These are phyloP conservation scores for Dalechampia spathulata DNA, from an alignment of 441 rosid species.

Conservation along the genomic window DNA sequence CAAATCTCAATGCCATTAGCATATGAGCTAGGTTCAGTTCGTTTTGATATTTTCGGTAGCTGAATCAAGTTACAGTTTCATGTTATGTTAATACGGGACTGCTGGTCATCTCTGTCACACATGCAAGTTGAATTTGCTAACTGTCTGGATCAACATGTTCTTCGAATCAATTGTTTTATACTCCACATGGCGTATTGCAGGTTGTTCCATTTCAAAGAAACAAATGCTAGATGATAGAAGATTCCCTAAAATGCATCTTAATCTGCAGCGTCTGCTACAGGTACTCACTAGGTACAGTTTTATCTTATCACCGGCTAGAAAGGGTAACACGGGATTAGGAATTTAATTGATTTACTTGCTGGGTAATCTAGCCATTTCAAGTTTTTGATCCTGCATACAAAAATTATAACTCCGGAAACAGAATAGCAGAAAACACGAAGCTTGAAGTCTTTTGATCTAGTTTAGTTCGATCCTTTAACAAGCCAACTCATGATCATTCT, in stretches of 20 bases:
- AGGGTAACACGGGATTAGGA: neutral
- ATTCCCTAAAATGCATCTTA: constrained; percentile 89
- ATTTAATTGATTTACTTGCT: too few relatives aligned
- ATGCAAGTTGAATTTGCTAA: too few relatives aligned
- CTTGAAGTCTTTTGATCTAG: constrained; percentile 2
- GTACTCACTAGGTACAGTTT: constrained; percentile 27
- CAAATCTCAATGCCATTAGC: too few relatives aligned
- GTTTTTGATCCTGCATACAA: neutral
- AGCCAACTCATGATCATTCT: too few relatives aligned
- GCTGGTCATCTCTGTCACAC: too few relatives aligned
- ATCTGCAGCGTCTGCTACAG: constrained; percentile 90
- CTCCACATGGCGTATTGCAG: constrained; percentile 41
- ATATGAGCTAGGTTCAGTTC: too few relatives aligned
- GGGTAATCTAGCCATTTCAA: too few relatives aligned
- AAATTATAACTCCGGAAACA: neutral
- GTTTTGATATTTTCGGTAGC: too few relatives aligned
- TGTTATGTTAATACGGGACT: too few relatives aligned
- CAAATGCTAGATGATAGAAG: constrained; percentile 90
- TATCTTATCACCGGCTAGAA: neutral
- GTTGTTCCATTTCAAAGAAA: constrained; percentile 82
- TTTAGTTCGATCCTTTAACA: constrained; percentile 4
- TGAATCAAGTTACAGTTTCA: too few relatives aligned
- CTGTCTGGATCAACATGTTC: too few relatives aligned
- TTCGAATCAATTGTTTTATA: too few relatives aligned
- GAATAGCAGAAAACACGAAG: neutral